phyloP scores from a whole-genome alignment of 2,329 filamentous ascomycete species.

The Myriosclerotinia duriaeana region DNA sequence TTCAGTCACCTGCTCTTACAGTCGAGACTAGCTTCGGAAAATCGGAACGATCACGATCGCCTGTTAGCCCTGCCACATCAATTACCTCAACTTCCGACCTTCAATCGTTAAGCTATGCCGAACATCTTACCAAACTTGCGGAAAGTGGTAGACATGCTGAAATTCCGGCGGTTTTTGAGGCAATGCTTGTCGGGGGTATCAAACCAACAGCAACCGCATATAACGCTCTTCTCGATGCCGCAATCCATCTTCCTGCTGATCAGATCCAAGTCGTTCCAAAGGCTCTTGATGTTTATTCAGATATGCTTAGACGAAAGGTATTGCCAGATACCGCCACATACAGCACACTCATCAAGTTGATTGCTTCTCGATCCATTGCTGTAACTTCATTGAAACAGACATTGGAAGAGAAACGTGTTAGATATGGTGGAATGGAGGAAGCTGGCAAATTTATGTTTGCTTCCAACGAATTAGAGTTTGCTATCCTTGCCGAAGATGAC shows the following conservation, averaged over 20 bases:
- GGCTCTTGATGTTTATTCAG: slow-evolving; percentile 90
- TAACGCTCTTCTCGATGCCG: slow-evolving; percentile 83
- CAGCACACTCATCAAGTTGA: slow-evolving; percentile 77
- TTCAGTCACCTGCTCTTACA: slow-evolving; percentile 36
- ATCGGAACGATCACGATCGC: slow-evolving; percentile 43
- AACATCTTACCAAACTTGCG: slow-evolving; percentile 74
- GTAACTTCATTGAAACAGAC: slow-evolving; percentile 69
- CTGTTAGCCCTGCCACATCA: slow-evolving; percentile 58
- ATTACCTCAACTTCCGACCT: slow-evolving; percentile 51
- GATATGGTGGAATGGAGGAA: slow-evolving; percentile 84
- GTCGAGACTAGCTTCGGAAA: slow-evolving; percentile 44
- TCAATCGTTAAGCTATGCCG: slow-evolving; percentile 70
- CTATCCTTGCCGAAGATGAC: slow-evolving; percentile 83
- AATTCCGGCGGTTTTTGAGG: slow-evolving; percentile 87
- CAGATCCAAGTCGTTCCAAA: slow-evolving; percentile 85
- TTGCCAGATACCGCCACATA: slow-evolving; percentile 82
- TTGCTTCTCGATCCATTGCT: slow-evolving; percentile 79
- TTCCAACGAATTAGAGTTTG: slow-evolving; percentile 83
- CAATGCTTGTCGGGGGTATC: slow-evolving; percentile 79
- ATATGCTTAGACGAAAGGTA: slow-evolving; percentile 88
- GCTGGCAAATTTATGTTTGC: slow-evolving; percentile 83
- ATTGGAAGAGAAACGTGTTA: slow-evolving; percentile 77
- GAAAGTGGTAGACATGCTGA: slow-evolving; percentile 74
- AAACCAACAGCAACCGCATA: slow-evolving; percentile 84
- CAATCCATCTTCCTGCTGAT: slow-evolving; percentile 76